Base-by-base conservation (phyloP, 2,329 filamentous ascomycete species). In the Lachnellula cervina region DNA sequence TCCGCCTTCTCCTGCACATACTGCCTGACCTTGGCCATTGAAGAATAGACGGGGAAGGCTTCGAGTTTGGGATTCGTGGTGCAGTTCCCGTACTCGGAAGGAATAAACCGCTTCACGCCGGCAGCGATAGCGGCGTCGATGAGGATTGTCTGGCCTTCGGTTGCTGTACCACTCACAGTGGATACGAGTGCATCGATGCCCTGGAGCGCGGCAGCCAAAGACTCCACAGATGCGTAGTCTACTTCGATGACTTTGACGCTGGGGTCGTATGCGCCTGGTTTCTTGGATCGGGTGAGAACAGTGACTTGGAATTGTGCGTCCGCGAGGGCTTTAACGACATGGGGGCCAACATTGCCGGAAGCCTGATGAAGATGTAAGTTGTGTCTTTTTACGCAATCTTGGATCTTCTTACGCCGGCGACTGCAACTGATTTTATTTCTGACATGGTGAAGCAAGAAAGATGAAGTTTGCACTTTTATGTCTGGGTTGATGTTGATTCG, bases 51-150 rank as follows among this genome's bases (percentile, higher is more conserved):
- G 40, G 62, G 59, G 13, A 57, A 49, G 35, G 44, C n/a, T 35
- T 54, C 40, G 23, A 59, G 25, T 42, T 61, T 59, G 7, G 57
- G 53, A 28, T 45, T 58, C 19, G 52, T 49, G 0, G 56, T 70
- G 70, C 70, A 63, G 42, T 68, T 66, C 16, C 70, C 71, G 38
- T 77, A 86, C 55, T 86, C 82, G 11, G 78, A 79, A 1, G 82
- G 81, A 38, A 86, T 73, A 70, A 84, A 83, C 17, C 80, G 75
- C 64, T 80, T 76, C 7, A 86, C 80, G n/a, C 80, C 78, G 1
- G 81, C 81, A 28, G 75, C 75, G 40, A 80, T 74, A n/a, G 81
- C 76, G 1, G 82, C 83, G 50, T 86, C 77, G 50, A 85, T 76
- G 54, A 85, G 68, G 46, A 72, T 21, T 13, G 54, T 55, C 70